phyloP scores from a whole-genome alignment of 306 rosid genomes.

The Castanopsis chinensis region DNA sequence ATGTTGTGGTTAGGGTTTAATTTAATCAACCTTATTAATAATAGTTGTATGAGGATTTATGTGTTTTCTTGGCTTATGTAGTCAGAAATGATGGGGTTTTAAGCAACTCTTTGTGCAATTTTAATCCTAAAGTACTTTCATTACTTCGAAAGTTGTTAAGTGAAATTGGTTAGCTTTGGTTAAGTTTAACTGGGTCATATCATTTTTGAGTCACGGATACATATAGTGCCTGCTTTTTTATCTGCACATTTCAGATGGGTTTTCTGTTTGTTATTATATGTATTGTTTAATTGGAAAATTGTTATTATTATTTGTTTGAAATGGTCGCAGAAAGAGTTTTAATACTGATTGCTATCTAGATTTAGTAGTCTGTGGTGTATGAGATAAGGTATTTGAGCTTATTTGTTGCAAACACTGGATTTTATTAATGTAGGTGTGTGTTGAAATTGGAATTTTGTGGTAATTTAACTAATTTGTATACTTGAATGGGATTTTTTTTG shows the following conservation, averaged over 20 bases:
- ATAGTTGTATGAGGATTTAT: constrained; percentile 5
- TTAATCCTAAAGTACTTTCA: constrained; percentile 7
- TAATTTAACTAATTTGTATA: constrained; percentile 5
- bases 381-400: background rate
- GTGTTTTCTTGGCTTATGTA: constrained; percentile 13
- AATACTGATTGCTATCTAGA: background rate
- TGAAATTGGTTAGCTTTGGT: constrained; percentile 1
- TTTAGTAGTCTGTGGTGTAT: background rate
- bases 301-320: background rate
- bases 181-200: background rate
- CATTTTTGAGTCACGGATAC: background rate
- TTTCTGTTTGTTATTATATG: constrained; percentile 5
- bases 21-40: constrained; percentile 10
- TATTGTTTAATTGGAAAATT: background rate
- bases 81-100: constrained; percentile 29
- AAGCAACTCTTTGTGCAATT: background rate
- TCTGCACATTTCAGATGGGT: background rate
- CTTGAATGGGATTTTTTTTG: constrained; percentile 27
- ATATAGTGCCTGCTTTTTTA: background rate
- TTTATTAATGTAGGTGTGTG: background rate
- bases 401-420: background rate
- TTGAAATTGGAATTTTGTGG: background rate
- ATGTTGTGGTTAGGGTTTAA: constrained; percentile 11
- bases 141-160: background rate
- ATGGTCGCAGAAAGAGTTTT: background rate